A percentile compares a stretch with the other conserved stretches of the same genome.
Conservation (phyloP, 345 rosid genomes). For the Erucastrum elatum region DNA sequence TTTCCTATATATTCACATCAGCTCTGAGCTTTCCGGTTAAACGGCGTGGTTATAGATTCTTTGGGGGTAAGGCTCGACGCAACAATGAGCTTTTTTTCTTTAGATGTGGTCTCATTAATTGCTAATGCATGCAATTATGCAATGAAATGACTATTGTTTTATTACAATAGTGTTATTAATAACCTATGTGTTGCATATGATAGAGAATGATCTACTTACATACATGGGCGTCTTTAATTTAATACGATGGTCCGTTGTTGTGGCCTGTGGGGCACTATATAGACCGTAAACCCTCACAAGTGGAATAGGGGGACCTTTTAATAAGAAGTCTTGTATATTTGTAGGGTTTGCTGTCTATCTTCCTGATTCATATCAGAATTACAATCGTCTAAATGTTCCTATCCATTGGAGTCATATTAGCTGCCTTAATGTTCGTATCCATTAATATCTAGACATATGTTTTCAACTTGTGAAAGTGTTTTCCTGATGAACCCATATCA, state of each 20-base stretch:
- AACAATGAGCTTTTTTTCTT: no score
- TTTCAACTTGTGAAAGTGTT: slow-evolving; percentile 16
- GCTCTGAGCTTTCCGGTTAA: no score
- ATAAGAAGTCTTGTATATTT: background rate
- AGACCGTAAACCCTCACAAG: background rate
- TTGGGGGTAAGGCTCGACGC: no score
- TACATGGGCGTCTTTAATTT: background rate
- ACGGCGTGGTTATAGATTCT: no score
- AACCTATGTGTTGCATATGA: background rate
- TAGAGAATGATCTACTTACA: background rate
- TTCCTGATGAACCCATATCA: slow-evolving; percentile 7
- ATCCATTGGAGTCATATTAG: background rate
- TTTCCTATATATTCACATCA: no score
- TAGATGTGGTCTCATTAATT: no score
- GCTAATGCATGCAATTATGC: background rate
- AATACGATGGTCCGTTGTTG: background rate
- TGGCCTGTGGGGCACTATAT: background rate
- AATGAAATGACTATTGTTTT: background rate
- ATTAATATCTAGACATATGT: background rate
- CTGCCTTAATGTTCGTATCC: background rate
- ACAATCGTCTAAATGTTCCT: background rate
- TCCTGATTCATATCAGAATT: background rate
- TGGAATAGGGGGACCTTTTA: background rate
- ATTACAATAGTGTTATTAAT: background rate
- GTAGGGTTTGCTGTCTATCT: background rate